Conservation (phyloP, 495 filamentous ascomycete species). For the Penicillium lividum region DNA sequence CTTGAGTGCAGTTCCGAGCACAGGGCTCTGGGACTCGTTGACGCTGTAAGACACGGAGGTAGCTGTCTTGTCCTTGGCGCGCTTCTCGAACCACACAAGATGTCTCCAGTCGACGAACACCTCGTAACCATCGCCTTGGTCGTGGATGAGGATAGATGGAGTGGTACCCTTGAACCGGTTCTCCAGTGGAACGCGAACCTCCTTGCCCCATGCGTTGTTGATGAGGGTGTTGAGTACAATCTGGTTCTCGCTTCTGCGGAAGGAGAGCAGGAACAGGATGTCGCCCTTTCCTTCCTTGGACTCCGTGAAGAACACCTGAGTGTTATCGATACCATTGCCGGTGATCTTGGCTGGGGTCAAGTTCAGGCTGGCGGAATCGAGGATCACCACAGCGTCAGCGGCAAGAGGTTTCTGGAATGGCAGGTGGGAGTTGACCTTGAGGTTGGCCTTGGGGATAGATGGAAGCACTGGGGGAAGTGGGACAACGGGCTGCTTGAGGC, state of each 20-base stretch:
- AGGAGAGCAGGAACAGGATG: slow-evolving; percentile 10
- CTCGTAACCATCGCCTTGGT: slow-evolving; percentile 16
- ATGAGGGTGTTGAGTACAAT: slow-evolving; percentile 11
- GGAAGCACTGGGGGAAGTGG: slow-evolving; percentile 2
- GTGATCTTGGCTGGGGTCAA: slow-evolving; percentile 1
- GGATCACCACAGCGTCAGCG: slow-evolving; percentile 7
- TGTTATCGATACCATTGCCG: slow-evolving; percentile 12
- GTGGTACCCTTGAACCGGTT: slow-evolving; percentile 4
- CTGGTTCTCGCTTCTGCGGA: slow-evolving; percentile 10
- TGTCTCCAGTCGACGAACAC: slow-evolving; percentile 14
- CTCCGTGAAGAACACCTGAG: slow-evolving; percentile 5
- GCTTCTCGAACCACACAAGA: slow-evolving; percentile 12
- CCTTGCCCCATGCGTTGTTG: slow-evolving; percentile 9
- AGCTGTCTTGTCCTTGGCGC: slow-evolving; percentile 6
- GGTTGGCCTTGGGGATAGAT: slow-evolving; percentile 3
- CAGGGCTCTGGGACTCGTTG: slow-evolving; percentile 7
- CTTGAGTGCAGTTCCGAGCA: background rate
- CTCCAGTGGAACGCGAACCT: slow-evolving; percentile 5
- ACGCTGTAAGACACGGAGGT: slow-evolving; percentile 6
- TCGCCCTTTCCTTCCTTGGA: slow-evolving; percentile 1
- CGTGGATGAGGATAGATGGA: slow-evolving; percentile 15
- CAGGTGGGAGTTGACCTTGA: background rate
- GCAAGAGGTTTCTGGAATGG: slow-evolving; percentile 5
- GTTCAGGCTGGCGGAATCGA: slow-evolving; percentile 8
- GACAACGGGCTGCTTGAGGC: slow-evolving; percentile 7